phyloP scores from a whole-genome alignment of 202 grass and related monocot species.

The Thinopyrum obtusiflorum region DNA sequence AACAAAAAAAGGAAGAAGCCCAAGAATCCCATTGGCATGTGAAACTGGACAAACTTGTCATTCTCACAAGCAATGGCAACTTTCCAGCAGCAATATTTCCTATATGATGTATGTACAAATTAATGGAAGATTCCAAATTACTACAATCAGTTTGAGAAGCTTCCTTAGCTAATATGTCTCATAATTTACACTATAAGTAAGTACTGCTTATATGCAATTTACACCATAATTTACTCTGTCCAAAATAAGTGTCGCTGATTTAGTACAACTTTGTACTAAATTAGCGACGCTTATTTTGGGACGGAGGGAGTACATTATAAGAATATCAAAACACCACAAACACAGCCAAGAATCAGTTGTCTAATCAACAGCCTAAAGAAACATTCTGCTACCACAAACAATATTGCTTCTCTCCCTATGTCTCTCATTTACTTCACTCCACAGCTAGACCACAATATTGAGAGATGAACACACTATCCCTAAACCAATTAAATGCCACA shows the following conservation, averaged over 20 bases:
- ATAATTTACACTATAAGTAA: neutral
- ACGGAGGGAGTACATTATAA: neutral
- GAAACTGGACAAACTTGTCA: neutral
- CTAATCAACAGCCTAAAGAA: neutral
- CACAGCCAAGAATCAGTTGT: neutral
- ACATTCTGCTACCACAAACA: constrained; percentile 2
- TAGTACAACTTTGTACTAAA: too few relatives aligned
- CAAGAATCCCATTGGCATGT: neutral
- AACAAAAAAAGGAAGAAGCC: neutral
- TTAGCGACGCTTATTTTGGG: too few relatives aligned
- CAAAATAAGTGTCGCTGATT: too few relatives aligned
- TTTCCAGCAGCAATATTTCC: neutral
- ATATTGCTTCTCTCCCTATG: neutral
- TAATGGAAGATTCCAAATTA: neutral
- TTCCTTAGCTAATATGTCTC: neutral
- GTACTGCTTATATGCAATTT: neutral
- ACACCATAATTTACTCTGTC: neutral
- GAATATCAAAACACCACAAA: neutral
- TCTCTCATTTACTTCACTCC: too few relatives aligned
- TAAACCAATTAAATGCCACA: too few relatives aligned
- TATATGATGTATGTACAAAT: neutral
- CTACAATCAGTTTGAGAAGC: neutral
- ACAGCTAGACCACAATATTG: too few relatives aligned
- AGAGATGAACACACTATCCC: too few relatives aligned
- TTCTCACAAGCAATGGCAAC: neutral